Conservation (phyloP, 2,329 filamentous ascomycete genomes). For the Volutella citrinella region DNA sequence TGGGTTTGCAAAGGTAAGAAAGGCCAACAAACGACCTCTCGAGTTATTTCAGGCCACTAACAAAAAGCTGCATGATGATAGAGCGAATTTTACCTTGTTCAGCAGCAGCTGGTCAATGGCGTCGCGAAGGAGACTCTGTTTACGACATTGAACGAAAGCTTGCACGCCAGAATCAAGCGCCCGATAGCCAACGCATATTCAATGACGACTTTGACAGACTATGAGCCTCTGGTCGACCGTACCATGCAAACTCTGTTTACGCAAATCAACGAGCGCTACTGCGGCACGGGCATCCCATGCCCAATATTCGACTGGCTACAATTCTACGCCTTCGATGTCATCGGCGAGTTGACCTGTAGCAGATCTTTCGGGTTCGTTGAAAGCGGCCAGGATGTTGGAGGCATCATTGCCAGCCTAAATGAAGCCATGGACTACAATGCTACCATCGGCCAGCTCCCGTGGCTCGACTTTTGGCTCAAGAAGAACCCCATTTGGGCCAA, state of each 20-base stretch:
- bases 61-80: too few species aligned
- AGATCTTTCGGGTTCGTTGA: slow-evolving; percentile 17
- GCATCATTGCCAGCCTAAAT: slow-evolving; percentile 12
- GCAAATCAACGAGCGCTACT: slow-evolving; percentile 14
- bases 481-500: slow-evolving; percentile 16
- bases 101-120: slow-evolving; percentile 16
- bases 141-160: slow-evolving; percentile 17
- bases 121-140: slow-evolving; percentile 20
- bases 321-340: slow-evolving; percentile 18
- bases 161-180: slow-evolving; percentile 18
- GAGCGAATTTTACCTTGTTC: too few species aligned
- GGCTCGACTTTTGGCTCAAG: slow-evolving; percentile 20
- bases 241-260: slow-evolving; percentile 11
- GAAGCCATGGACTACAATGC: slow-evolving; percentile 19
- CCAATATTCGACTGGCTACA: slow-evolving; percentile 20
- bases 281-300: slow-evolving; percentile 4
- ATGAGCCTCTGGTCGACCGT: slow-evolving; percentile 21
- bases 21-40: too few species aligned
- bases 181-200: slow-evolving; percentile 21
- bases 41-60: too few species aligned
- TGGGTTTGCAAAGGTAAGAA: too few species aligned
- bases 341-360: slow-evolving; percentile 19
- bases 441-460: slow-evolving; percentile 16
- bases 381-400: slow-evolving; percentile 8
- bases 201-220: slow-evolving; percentile 15